Base-by-base conservation (phyloP, 1,139 yeast genomes). In the Yamadazyma siamensis region DNA sequence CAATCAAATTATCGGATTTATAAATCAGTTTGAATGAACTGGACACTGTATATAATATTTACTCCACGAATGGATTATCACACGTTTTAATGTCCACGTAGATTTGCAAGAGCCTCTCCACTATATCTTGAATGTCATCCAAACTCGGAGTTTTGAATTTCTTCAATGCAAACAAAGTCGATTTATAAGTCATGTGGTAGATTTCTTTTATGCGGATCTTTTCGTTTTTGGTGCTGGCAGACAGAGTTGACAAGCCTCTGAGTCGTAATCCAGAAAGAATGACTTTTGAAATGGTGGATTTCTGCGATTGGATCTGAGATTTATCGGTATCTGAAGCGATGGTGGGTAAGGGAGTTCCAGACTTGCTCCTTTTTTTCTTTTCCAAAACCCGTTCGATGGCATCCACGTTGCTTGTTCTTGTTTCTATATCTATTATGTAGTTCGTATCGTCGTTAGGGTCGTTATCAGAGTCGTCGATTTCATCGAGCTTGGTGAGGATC, bases 241-340 rank as follows among this genome's bases (percentile, higher is more conserved):
- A 37, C 26, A 43, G 54, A 18, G 55, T 47, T 2, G 65, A 55
- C 23, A 68, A 49, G 2, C 74, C 74, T 27, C 75, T 49, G 15
- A 68, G 52, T 34, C 75, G 44, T 22, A 68, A 50, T 1, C 74
- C 75, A 5, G 72, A 64, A 6, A 61, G 46, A 5, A 66, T 58
- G 12, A 65, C 47, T 35, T 61, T 62, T 31, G 53, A 57, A 16
- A 65, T 50, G 8, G 64, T 62, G 32, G 50, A 55, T 32, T 56
- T 52, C 10, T 18, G 20, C 7, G 7, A 8, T 18, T 7, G 10
- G 7, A 18, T 8, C n/a, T n/a, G n/a, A 16, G 61, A 51, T 34
- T 63, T 70, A 13, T 61, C 39, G 5, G 27, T 11, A 18, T 23
- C 28, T 21, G 49, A 49, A 17, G 57, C 45, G 47, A 59, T 9